A percentile compares a stretch with the other conserved stretches of the same genome.
These are phyloP conservation scores for Pseudogymnoascus sp. DNA, from an alignment of 2,329 filamentous ascomycete genomes.

Conservation along the genomic window DNA sequence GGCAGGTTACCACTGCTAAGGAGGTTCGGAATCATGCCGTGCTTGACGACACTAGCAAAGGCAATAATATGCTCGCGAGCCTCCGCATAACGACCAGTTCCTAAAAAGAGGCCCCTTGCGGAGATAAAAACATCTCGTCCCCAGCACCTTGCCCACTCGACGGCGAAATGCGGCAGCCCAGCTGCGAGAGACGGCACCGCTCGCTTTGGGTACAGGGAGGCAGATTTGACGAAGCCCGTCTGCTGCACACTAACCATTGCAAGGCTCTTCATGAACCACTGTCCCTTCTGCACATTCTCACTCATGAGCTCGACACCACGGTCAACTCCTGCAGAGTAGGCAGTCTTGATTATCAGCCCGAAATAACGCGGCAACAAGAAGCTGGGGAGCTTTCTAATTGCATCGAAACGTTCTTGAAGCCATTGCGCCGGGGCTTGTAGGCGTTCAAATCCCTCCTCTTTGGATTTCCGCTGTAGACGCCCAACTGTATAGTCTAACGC, in stretches of 20 bases:
- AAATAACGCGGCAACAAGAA: constrained; percentile 93
- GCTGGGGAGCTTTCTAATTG: constrained; percentile 73
- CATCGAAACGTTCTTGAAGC: constrained; percentile 78
- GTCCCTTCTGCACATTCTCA: constrained; percentile 66
- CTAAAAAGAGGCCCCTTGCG: constrained; percentile 80
- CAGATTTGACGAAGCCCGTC: constrained; percentile 80
- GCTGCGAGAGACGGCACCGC: constrained; percentile 81
- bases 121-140: constrained; percentile 96
- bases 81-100: constrained; percentile 78
- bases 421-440: constrained; percentile 63
- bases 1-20: constrained; percentile 77
- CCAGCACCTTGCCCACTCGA: constrained; percentile 94
- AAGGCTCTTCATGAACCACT: constrained; percentile 81
- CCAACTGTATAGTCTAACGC: constrained; percentile 79
- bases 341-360: constrained; percentile 76
- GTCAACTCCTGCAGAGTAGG: constrained; percentile 76
- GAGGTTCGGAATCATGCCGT: constrained; percentile 96
- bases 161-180: constrained; percentile 86
- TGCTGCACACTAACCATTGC: constrained; percentile 89
- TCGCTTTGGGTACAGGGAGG: constrained; percentile 80
- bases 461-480: constrained; percentile 64
- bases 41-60: constrained; percentile 93
- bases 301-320: constrained; percentile 72
- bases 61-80: constrained; percentile 90
- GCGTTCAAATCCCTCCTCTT: constrained; percentile 50